A percentile compares a stretch with the other conserved stretches of the same genome.
These are phyloP conservation scores for Delitschia confertaspora DNA, from an alignment of 495 filamentous ascomycete genomes.

Conservation along the genomic window DNA sequence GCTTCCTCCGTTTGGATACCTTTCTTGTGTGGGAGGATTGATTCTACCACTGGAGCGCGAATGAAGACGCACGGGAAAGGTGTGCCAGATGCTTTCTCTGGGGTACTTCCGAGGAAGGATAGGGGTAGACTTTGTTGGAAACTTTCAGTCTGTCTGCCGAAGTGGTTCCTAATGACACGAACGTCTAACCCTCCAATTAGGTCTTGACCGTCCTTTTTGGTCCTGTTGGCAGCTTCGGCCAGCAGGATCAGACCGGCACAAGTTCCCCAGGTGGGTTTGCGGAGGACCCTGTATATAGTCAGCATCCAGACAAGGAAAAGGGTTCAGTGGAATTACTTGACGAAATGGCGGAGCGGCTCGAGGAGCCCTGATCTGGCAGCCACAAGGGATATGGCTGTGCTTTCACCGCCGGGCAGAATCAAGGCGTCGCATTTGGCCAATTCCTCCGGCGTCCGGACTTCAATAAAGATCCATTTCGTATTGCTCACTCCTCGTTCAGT, in stretches of 20 bases:
- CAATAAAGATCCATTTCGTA: conserved; percentile 53
- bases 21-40: conserved; percentile 51
- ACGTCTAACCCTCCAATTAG: conserved; percentile 89
- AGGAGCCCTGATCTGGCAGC: conserved; percentile 70
- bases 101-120: conserved; percentile 49
- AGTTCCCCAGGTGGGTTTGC: conserved; percentile 90
- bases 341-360: conserved; percentile 81
- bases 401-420: conserved; percentile 89
- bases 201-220: conserved; percentile 86
- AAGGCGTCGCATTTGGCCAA: conserved; percentile 69
- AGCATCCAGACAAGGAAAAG: conserved; percentile 7
- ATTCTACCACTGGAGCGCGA: conserved; percentile 85
- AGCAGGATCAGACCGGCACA: conserved; percentile 92
- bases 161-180: conserved; percentile 88
- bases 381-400: conserved; percentile 85
- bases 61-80: conserved; percentile 87
- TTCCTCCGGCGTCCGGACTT: conserved; percentile 69
- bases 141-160: conserved; percentile 87
- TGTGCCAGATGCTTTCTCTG: conserved; percentile 8
- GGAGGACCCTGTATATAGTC: conserved; percentile 40
- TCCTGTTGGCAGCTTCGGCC: conserved; percentile 76
- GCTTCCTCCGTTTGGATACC: conserved; percentile 46
- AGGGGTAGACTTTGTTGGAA: conserved; percentile 73
- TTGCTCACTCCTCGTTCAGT: conserved; percentile 12
- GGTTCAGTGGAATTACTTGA: conserved; percentile 57